These are phyloP conservation scores for Erodium moschatum DNA, from an alignment of 441 rosid species.

Conservation along the genomic window DNA sequence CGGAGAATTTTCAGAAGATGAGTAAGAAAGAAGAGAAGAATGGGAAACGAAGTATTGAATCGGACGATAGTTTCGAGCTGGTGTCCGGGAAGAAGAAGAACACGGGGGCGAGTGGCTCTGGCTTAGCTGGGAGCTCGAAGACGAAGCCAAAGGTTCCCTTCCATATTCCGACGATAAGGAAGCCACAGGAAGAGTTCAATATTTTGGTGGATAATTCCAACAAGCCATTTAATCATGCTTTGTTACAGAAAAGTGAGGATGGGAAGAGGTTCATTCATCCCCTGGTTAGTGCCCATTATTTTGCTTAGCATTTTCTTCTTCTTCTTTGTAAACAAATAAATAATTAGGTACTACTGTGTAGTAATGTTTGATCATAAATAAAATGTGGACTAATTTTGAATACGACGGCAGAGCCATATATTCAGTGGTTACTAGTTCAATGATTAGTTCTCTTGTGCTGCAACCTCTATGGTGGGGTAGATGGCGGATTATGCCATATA, in stretches of 20 bases:
- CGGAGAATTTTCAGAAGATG: conserved; percentile 41
- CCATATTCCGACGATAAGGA: conserved; percentile 55
- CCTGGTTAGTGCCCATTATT: conserved; percentile 45
- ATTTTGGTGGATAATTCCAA: conserved; percentile 62
- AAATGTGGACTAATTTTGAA: conserved; percentile 1
- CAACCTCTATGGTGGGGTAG: no score
- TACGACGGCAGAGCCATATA: not conserved
- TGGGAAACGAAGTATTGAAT: conserved; percentile 17
- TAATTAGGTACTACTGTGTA: not conserved
- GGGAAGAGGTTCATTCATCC: conserved; percentile 63
- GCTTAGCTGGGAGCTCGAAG: conserved; percentile 23
- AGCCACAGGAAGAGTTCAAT: conserved; percentile 64
- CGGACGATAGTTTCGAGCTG: not conserved
- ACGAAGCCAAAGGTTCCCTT: conserved; percentile 60
- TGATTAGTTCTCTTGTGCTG: no score
- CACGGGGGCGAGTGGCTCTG: conserved; percentile 11
- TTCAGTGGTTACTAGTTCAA: no score
- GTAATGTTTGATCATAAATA: conserved; percentile 1
- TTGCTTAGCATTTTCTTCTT: not conserved
- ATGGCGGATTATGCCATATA: no score
- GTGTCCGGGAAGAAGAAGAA: no score
- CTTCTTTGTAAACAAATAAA: not conserved
- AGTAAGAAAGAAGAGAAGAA: conserved; percentile 29
- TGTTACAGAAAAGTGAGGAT: conserved; percentile 64
- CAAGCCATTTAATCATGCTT: conserved; percentile 67